Base-by-base conservation (phyloP, 2,329 filamentous ascomycete species). In the Ceratocystiopsis brevicomis region DNA sequence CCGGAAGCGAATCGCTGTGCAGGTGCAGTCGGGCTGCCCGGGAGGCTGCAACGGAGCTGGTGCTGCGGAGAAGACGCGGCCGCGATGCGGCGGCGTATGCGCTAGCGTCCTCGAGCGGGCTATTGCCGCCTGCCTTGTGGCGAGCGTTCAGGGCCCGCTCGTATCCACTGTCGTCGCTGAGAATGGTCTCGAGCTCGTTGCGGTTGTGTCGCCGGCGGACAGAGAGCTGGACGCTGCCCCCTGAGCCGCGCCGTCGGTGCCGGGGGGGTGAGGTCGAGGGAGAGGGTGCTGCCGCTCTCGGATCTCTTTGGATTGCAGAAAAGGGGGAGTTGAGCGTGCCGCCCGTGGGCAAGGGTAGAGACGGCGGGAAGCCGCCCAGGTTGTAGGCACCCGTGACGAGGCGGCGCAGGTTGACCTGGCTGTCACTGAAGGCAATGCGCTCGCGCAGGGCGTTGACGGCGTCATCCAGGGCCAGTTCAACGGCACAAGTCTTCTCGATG, bases 401-500 rank as follows among this genome's bases (percentile, higher is more conserved):
- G 16, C 66, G 61, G 10, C 75, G 64, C 33, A 79, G 54, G 47
- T 79, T 68, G 11, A 73, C 67, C 48, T 79, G 75, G 49, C 72
- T 76, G 42, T 73, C 67, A 30, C 73, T 78, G 53, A 84, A 84
- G 15, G 78, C 76, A 3, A 84, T 75, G 4, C 76, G 66, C 3
- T 78, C 72, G 30, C 79, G 69, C 25, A 86, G 62, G 12, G 68
- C 65, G 48, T 81, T 77, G 1, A 88, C 79, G 2, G 81, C 80
- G 17, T 73, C 68, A 54, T 90, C 82, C 1, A 96, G 63, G 4
- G 86, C 84, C 39, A 94, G 63, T 57, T 96, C 88, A 44, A 95
- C 84, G 3, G 86, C 83, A 52, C 85, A 85, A 44, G 86, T 80
- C 54, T 94, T 90, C 36, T 82, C 71, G 52, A 96, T 81, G 13